These are phyloP conservation scores for Pedinophyceae sp. DNA, from an alignment of 139 green algal species.

Conservation along the genomic window DNA sequence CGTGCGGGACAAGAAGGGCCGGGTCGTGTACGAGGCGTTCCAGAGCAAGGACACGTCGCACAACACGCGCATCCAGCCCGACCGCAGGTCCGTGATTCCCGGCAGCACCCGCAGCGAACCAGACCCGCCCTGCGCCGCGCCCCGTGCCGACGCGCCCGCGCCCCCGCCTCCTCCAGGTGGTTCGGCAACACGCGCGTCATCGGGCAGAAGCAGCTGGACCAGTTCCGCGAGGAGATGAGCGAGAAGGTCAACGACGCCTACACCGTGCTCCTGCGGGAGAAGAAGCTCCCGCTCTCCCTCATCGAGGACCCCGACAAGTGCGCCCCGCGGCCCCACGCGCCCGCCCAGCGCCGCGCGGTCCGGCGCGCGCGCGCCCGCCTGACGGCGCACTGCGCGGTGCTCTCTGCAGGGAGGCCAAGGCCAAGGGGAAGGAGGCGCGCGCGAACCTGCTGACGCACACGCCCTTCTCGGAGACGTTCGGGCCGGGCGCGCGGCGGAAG, in stretches of 20 bases:
- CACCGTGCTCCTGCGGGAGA: constrained; percentile 82
- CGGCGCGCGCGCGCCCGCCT: too few relatives aligned
- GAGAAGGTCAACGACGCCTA: constrained; percentile 79
- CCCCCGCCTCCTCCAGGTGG: constrained; percentile 36
- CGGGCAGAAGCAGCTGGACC: constrained; percentile 88
- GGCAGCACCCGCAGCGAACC: too few relatives aligned
- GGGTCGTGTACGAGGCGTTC: constrained; percentile 68
- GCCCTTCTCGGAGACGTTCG: constrained; percentile 76
- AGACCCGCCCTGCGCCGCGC: too few relatives aligned
- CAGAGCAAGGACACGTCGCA: constrained; percentile 87
- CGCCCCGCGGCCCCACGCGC: background rate
- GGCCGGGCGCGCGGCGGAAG: constrained; percentile 55
- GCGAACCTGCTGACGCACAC: constrained; percentile 62
- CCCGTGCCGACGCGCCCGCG: too few relatives aligned
- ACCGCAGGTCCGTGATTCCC: constrained; percentile 76
- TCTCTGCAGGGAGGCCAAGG: too few relatives aligned
- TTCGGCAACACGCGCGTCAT: constrained; percentile 96
- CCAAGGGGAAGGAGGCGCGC: constrained; percentile 27
- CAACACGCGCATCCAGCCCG: constrained; percentile 89
- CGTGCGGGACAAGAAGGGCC: constrained; percentile 74
- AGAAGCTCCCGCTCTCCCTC: constrained; percentile 85
- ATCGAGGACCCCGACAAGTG: constrained; percentile 68
- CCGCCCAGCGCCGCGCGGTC: too few relatives aligned
- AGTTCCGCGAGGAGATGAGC: constrained; percentile 87
- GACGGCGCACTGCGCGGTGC: too few relatives aligned